Evolutionary conservation across 495 filamentous ascomycete genomes (phyloP).

Genomic region (Annulohypoxylon stygium): DNA sequence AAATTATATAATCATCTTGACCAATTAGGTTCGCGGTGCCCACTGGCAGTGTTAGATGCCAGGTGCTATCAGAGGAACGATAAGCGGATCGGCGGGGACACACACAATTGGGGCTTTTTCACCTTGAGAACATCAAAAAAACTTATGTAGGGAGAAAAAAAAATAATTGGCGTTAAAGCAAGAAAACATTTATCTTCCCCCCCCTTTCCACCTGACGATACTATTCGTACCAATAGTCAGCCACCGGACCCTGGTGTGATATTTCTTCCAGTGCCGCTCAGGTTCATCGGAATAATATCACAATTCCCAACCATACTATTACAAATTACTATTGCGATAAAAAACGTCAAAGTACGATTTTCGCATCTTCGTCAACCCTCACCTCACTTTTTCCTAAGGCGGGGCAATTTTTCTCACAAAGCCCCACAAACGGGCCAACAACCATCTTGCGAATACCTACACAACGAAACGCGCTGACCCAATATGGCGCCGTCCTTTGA

Average conservation of each 20-base stretch:
- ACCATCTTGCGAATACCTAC: constrained; percentile 11
- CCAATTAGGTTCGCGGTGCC: constrained; percentile 1
- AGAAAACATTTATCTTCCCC: constrained; percentile 20
- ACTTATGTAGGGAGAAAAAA: constrained; percentile 23
- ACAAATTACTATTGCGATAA: constrained; percentile 33
- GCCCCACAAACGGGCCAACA: constrained; percentile 24
- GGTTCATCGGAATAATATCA: constrained; percentile 2
- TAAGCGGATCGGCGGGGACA: constrained; percentile 42
- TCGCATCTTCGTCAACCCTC: constrained; percentile 23
- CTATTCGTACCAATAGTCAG: neutral
- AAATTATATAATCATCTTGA: neutral
- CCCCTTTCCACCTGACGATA: constrained; percentile 15
- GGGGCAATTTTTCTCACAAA: constrained; percentile 51
- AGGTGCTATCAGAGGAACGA: constrained; percentile 1
- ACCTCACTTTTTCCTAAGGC: constrained; percentile 35
- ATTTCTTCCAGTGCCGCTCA: neutral
- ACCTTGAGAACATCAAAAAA: constrained; percentile 38
- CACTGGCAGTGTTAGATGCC: no score
- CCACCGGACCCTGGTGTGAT: neutral
- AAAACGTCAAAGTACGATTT: neutral
- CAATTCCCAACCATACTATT: constrained; percentile 33
- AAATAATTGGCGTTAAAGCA: constrained; percentile 31
- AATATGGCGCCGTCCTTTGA: constrained; percentile 73
- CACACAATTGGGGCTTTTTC: constrained; percentile 47
- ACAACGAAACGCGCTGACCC: constrained; percentile 43